Percentiles rank a stretch among this genome's conserved stretches.
Conservation (phyloP, 163 green algal genomes). For the Botryococcus braunii region DNA sequence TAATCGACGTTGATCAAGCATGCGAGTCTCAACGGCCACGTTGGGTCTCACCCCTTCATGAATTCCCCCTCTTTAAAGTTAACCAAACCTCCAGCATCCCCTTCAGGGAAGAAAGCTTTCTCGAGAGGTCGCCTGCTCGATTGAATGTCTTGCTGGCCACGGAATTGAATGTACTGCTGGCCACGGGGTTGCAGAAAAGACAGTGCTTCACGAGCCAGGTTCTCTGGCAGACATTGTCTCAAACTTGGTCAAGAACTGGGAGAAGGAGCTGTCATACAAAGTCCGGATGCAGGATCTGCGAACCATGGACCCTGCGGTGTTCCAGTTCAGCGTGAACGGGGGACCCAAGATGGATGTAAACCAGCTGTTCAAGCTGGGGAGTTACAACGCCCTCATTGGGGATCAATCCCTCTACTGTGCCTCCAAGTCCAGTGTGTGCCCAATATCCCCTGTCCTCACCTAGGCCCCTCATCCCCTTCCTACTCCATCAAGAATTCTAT, state of each 20-base stretch:
- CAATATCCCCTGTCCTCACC: no score
- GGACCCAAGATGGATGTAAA: not conserved
- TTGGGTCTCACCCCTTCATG: no score
- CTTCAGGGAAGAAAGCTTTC: no score
- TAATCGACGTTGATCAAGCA: no score
- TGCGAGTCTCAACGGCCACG: no score
- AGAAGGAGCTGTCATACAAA: constrained; percentile 20
- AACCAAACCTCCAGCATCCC: no score
- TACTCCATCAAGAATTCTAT: no score
- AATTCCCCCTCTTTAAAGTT: no score
- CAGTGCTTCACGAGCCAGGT: not conserved
- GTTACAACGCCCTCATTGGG: constrained; percentile 14
- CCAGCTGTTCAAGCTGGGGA: constrained; percentile 8
- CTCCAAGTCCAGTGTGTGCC: not conserved
- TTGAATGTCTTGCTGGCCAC: no score
- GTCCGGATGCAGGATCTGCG: constrained; percentile 2
- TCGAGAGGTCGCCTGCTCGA: no score
- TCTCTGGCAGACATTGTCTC: constrained; percentile 12
- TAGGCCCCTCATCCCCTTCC: no score
- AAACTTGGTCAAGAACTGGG: constrained; percentile 18
- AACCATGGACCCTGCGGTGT: constrained; percentile 3
- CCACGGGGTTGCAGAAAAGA: not conserved
- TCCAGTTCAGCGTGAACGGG: constrained; percentile 3
- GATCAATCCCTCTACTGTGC: constrained; percentile 10
- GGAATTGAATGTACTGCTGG: no score